Evolutionary conservation across 495 filamentous ascomycete genomes (phyloP).

Genomic region (Aspergillus cavernicola): DNA sequence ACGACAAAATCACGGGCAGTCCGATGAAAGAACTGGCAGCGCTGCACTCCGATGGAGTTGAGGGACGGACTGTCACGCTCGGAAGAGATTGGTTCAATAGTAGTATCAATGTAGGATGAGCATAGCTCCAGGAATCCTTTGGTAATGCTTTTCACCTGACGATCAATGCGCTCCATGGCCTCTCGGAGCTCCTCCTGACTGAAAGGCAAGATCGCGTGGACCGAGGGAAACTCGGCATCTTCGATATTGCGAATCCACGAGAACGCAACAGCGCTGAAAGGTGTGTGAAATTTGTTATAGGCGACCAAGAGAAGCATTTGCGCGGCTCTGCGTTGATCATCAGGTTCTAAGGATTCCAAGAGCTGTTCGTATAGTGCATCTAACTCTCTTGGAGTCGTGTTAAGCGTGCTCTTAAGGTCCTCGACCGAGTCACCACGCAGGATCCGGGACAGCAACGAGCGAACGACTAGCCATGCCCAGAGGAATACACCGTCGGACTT

Average conservation of each 20-base stretch:
- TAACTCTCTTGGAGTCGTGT: not conserved
- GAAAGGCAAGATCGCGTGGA: not conserved
- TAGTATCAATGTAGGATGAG: not conserved
- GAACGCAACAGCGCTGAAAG: not conserved
- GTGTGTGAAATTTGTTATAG: not conserved
- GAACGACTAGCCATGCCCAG: not conserved
- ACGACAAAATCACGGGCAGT: not conserved
- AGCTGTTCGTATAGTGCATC: not conserved
- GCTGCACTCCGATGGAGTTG: too few relatives aligned
- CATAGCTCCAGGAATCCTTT: not conserved
- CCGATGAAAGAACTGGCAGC: not conserved
- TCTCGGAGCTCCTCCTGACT: not conserved
- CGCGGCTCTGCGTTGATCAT: not conserved
- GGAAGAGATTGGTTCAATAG: too few relatives aligned
- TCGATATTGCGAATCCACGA: not conserved
- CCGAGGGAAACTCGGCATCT: not conserved
- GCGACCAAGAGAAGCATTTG: not conserved
- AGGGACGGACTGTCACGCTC: too few relatives aligned
- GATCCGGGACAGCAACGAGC: not conserved
- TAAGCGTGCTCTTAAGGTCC: not conserved
- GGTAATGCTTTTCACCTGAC: not conserved
- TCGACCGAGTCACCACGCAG: not conserved
- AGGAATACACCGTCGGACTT: not conserved
- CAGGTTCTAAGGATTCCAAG: not conserved
- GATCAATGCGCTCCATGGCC: not conserved